These are phyloP conservation scores for Acanthochlamys bracteata DNA, from an alignment of 106 monocot genomes.

Conservation along the genomic window DNA sequence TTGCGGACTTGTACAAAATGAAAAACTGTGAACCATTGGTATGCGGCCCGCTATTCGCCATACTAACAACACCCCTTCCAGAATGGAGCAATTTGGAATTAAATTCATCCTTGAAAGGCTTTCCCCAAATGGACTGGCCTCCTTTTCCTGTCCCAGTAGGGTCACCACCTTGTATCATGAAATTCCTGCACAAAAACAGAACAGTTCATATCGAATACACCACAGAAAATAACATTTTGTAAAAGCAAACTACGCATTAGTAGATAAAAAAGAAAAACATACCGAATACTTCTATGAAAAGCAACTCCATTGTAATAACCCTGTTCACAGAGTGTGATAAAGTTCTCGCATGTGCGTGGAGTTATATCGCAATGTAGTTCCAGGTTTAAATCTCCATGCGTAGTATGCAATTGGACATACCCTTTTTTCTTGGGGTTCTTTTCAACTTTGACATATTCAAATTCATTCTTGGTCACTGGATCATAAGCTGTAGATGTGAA, in stretches of 20 bases:
- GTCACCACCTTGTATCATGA: conserved; percentile 99
- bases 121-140: conserved; percentile 93
- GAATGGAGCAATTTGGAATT: conserved; percentile 89
- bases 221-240: neutral
- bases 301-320: conserved; percentile 84
- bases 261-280: neutral
- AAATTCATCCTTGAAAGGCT: conserved; percentile 96
- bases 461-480: conserved; percentile 90
- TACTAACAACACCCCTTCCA: conserved; percentile 89
- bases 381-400: conserved; percentile 86
- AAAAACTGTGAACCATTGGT: conserved; percentile 98
- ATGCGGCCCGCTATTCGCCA: conserved; percentile 98
- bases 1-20: conserved; percentile 89
- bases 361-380: conserved; percentile 95
- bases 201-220: neutral
- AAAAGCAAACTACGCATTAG: neutral
- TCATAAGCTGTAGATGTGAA: conserved; percentile 96
- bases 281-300: conserved; percentile 97
- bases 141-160: conserved; percentile 91
- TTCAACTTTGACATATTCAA: conserved; percentile 89
- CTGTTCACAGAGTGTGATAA: conserved; percentile 92
- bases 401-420: conserved; percentile 94
- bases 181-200: conserved; percentile 53
- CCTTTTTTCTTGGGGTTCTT: conserved; percentile 95
- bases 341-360: conserved; percentile 92